These are phyloP conservation scores for Endoconidiophora polonica DNA, from an alignment of 2,329 filamentous ascomycete species.

Conservation along the genomic window DNA sequence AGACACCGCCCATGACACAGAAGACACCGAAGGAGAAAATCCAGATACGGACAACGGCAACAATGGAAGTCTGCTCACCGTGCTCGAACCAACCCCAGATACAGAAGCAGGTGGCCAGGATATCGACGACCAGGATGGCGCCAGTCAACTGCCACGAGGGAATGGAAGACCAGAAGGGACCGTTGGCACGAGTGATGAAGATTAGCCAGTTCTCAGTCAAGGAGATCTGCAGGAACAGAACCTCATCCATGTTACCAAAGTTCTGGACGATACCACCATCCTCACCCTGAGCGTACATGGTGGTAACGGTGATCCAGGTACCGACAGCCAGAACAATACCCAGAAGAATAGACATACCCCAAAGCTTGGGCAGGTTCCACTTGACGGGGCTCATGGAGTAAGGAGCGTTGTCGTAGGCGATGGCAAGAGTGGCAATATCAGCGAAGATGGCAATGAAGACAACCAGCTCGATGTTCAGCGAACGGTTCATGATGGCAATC, in stretches of 20 bases:
- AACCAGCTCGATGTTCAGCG: constrained; percentile 70
- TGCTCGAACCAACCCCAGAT: constrained; percentile 67
- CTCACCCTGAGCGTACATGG: constrained; percentile 50
- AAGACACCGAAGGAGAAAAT: constrained; percentile 83
- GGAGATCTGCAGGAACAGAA: constrained; percentile 79
- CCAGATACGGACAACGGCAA: constrained; percentile 78
- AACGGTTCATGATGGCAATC: constrained; percentile 76
- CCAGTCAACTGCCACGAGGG: constrained; percentile 72
- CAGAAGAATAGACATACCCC: constrained; percentile 78
- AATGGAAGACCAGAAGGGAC: constrained; percentile 78
- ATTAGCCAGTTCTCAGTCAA: constrained; percentile 93
- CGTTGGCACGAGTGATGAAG: constrained; percentile 87
- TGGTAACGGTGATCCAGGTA: constrained; percentile 79
- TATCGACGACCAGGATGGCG: constrained; percentile 66
- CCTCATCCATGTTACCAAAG: constrained; percentile 63
- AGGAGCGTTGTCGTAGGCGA: constrained; percentile 84
- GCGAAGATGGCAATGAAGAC: constrained; percentile 94
- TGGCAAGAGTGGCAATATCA: constrained; percentile 79
- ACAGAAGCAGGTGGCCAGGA: constrained; percentile 72
- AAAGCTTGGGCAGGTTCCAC: constrained; percentile 83
- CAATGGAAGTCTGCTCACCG: constrained; percentile 52
- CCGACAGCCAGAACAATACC: constrained; percentile 66
- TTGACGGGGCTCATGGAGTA: constrained; percentile 77
- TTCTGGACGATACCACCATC: constrained; percentile 80
- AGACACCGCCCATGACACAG: constrained; percentile 58